phyloP scores from a whole-genome alignment of 1,284 basidiomycete genomes.

The Boletellus deceptivus region DNA sequence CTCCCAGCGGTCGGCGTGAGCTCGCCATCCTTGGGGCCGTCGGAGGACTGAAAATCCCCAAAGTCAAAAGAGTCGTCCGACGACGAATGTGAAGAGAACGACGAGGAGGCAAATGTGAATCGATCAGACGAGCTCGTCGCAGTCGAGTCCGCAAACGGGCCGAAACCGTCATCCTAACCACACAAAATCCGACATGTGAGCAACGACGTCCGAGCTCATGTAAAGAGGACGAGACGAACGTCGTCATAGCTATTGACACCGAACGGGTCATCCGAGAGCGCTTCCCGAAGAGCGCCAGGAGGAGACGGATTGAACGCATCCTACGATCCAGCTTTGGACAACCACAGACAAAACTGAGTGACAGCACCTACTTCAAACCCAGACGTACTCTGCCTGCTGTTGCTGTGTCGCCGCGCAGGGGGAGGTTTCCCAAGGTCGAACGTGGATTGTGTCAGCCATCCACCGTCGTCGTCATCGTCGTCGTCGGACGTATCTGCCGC shows the following conservation, averaged over 20 bases:
- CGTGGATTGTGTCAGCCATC: conserved; percentile 73
- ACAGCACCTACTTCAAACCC: conserved; percentile 57
- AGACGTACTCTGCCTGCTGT: conserved; percentile 49
- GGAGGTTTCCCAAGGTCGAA: conserved; percentile 62
- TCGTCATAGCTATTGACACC: conserved; percentile 45
- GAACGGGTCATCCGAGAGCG: conserved; percentile 53
- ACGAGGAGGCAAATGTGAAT: conserved; percentile 53
- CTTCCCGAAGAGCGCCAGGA: conserved; percentile 27
- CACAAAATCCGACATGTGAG: conserved; percentile 5
- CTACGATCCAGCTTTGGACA: conserved; percentile 32
- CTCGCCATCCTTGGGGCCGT: conserved; percentile 43
- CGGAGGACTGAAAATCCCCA: conserved; percentile 66
- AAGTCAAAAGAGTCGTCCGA: conserved; percentile 71
- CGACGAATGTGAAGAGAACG: conserved; percentile 55
- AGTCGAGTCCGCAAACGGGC: conserved; percentile 70
- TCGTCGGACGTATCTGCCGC: conserved; percentile 61
- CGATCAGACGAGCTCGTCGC: conserved; percentile 49
- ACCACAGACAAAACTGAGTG: too few relatives aligned
- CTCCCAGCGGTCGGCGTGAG: conserved; percentile 64
- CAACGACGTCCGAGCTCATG: background rate
- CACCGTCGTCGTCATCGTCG: conserved; percentile 61
- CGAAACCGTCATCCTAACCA: conserved; percentile 54
- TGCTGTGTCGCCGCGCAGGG: conserved; percentile 48
- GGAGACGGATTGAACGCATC: conserved; percentile 52
- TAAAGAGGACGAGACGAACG: conserved; percentile 34